Evolutionary conservation across 495 filamentous ascomycete genomes (phyloP).

Genomic region (Aspergillus olivimuriae): DNA sequence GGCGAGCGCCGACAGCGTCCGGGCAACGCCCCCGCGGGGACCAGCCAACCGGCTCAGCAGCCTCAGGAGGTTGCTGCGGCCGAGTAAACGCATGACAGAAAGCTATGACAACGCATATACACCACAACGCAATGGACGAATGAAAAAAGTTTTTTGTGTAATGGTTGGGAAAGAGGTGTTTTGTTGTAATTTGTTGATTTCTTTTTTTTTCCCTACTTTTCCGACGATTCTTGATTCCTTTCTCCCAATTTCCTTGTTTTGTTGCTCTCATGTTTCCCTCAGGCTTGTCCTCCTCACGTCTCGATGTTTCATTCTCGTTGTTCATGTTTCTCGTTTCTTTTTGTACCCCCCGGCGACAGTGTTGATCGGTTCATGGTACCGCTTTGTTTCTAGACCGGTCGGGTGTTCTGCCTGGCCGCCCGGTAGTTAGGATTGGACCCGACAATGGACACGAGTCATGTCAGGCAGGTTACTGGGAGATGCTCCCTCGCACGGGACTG

Average conservation of each 20-base stretch:
- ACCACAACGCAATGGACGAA: conserved; percentile 1
- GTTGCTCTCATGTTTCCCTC: no score
- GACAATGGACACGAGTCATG: conserved; percentile 35
- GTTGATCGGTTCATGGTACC: conserved; percentile 12
- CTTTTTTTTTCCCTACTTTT: neutral
- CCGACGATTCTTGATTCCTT: conserved; percentile 1
- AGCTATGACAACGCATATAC: neutral
- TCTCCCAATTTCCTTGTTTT: conserved; percentile 2
- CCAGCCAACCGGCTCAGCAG: conserved; percentile 20
- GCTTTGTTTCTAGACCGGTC: conserved; percentile 14
- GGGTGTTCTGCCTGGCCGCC: conserved; percentile 9
- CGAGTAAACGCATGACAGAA: neutral
- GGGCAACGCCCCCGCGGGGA: conserved; percentile 16
- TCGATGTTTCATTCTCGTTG: conserved; percentile 1
- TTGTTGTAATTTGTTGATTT: conserved; percentile 10
- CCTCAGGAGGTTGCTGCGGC: conserved; percentile 18
- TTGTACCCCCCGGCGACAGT: conserved; percentile 3
- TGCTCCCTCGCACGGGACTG: neutral
- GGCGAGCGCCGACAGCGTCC: conserved; percentile 31
- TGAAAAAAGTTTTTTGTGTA: conserved; percentile 16
- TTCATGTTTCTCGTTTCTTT: conserved; percentile 6
- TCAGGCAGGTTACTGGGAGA: conserved; percentile 13
- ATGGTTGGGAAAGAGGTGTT: conserved; percentile 22
- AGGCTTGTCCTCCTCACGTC: no score
- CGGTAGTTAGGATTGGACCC: conserved; percentile 10